phyloP scores from a whole-genome alignment of 1,284 basidiomycete species.

The Austroboletus olivaceoglutinosus region DNA sequence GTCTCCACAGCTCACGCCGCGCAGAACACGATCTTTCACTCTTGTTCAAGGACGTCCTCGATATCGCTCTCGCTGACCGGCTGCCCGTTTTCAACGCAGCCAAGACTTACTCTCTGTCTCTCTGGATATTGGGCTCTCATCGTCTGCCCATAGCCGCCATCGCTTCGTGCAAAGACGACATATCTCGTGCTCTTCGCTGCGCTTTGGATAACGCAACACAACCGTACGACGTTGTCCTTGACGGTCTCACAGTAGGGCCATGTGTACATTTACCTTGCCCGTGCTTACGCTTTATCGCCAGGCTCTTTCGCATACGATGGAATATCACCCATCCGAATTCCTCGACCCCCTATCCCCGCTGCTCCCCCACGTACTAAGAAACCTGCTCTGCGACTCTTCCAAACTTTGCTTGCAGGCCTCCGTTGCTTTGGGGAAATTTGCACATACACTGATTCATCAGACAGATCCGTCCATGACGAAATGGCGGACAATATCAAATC shows the following conservation, averaged over 20 bases:
- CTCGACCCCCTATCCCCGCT: conserved; percentile 33
- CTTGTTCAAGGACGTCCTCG: conserved; percentile 41
- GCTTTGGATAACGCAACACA: conserved; percentile 33
- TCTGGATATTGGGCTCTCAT: conserved; percentile 50
- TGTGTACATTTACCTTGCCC: not conserved
- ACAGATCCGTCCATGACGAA: conserved; percentile 7
- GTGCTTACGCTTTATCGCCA: conserved; percentile 20
- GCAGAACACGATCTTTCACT: conserved; percentile 37
- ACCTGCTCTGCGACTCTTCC: conserved; percentile 34
- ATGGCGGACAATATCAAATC: conserved; percentile 15
- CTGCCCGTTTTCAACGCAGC: conserved; percentile 42
- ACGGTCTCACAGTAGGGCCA: conserved; percentile 44
- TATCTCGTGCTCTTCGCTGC: conserved; percentile 35
- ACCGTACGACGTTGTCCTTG: conserved; percentile 18
- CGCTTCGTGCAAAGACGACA: conserved; percentile 22
- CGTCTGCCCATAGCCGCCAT: conserved; percentile 43
- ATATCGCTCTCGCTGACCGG: conserved; percentile 30
- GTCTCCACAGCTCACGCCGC: not conserved
- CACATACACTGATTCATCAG: conserved; percentile 28
- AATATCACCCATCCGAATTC: conserved; percentile 32
- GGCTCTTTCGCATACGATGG: conserved; percentile 44
- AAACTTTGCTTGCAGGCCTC: conserved; percentile 40
- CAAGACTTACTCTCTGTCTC: conserved; percentile 47
- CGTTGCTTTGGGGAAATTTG: conserved; percentile 42
- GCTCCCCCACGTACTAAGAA: conserved; percentile 38